phyloP scores from a whole-genome alignment of 768 basidiomycete species.

The Hypsizygus marmoreus region DNA sequence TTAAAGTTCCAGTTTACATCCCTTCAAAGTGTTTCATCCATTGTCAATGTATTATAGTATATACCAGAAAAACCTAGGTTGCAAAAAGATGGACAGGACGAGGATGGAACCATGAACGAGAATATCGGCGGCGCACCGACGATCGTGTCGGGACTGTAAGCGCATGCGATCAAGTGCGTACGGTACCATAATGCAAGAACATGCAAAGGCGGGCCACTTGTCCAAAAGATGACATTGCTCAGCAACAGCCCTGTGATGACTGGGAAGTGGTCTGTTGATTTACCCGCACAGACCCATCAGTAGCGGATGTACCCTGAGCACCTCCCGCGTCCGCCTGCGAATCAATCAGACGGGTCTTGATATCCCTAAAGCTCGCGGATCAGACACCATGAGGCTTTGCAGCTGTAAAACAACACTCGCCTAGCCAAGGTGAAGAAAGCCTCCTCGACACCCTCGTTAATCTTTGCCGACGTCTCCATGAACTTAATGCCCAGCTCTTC shows the following conservation, averaged over 20 bases:
- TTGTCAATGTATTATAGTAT: constrained; percentile 25
- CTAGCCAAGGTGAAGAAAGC: constrained; percentile 97
- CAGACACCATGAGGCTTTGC: not conserved
- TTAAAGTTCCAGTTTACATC: not conserved
- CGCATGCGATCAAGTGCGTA: not conserved
- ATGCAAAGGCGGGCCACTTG: not conserved
- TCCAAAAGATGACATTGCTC: constrained; percentile 26
- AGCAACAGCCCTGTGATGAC: constrained; percentile 54
- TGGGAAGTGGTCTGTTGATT: constrained; percentile 54
- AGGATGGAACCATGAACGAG: constrained; percentile 12
- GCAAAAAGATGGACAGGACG: constrained; percentile 19
- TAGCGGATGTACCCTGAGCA: constrained; percentile 37
- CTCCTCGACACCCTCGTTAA: constrained; percentile 97
- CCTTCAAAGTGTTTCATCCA: constrained; percentile 14
- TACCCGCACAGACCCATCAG: constrained; percentile 65
- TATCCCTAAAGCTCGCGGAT: constrained; percentile 61
- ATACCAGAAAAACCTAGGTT: constrained; percentile 18
- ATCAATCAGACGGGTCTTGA: constrained; percentile 96
- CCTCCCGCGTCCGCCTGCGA: constrained; percentile 72
- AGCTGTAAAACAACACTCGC: constrained; percentile 44
- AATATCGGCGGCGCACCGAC: constrained; percentile 2
- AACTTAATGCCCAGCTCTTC: constrained; percentile 94
- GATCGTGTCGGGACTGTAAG: not conserved
- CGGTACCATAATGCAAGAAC: constrained; percentile 6
- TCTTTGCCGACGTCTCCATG: constrained; percentile 97